Percentiles rank a stretch among this genome's conserved stretches.
phyloP scores from a whole-genome alignment of 768 basidiomycete species.

The Mycena sanguinolenta region DNA sequence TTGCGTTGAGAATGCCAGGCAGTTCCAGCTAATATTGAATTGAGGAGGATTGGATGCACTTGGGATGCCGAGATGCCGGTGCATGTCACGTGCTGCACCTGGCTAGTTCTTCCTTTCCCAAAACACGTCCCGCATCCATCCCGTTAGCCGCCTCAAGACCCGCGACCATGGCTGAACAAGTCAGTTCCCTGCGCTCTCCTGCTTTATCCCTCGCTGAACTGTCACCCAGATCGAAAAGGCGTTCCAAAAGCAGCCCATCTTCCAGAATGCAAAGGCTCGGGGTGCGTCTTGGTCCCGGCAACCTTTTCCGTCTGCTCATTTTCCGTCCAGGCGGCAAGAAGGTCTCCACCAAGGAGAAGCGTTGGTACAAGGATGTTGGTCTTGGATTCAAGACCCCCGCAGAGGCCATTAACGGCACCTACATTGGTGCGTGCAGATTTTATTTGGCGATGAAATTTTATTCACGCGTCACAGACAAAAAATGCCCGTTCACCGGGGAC shows the following conservation, averaged over 20 bases:
- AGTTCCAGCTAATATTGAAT: no score
- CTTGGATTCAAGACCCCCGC: constrained; percentile 96
- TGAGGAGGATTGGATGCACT: no score
- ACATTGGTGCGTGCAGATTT: constrained; percentile 80
- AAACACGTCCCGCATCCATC: constrained; percentile 12
- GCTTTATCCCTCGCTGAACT: constrained; percentile 5
- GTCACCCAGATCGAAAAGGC: constrained; percentile 89
- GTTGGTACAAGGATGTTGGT: constrained; percentile 99
- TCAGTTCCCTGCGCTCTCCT: constrained; percentile 39
- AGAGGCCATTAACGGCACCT: constrained; percentile 96
- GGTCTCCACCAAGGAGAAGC: constrained; percentile 92
- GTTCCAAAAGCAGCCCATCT: constrained; percentile 97
- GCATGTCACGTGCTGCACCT: not conserved
- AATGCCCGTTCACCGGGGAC: constrained; percentile 98
- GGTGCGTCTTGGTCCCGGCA: constrained; percentile 67
- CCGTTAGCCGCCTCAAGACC: constrained; percentile 24
- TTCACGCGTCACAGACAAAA: constrained; percentile 80
- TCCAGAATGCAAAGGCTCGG: constrained; percentile 96
- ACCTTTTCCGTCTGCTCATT: constrained; percentile 16
- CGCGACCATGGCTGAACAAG: constrained; percentile 39
- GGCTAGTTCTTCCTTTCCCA: not conserved
- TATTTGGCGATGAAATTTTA: constrained; percentile 6
- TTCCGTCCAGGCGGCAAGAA: constrained; percentile 81
- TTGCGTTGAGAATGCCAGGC: no score
- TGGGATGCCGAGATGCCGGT: no score